A percentile compares a stretch with the other conserved stretches of the same genome.
Evolutionary conservation across 805 yeast species (phyloP).

Genomic region (Komagataella populi): DNA sequence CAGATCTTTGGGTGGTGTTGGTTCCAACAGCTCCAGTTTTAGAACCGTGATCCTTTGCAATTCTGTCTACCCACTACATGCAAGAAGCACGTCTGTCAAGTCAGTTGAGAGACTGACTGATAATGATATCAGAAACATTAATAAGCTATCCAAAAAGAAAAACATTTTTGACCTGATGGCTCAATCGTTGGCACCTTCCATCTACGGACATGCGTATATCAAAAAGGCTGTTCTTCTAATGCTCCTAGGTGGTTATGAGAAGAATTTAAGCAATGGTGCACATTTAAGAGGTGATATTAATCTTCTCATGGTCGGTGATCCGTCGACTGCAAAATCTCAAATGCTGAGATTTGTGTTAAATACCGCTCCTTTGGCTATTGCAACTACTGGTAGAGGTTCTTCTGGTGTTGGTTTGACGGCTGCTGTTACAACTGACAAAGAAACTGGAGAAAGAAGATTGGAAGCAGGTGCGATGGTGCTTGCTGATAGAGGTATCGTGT

Average conservation of each 20-base stretch:
- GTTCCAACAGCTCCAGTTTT: constrained; percentile 51
- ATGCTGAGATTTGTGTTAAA: constrained; percentile 86
- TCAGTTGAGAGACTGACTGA: constrained; percentile 76
- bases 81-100: constrained; percentile 49
- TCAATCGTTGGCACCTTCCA: constrained; percentile 88
- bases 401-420: constrained; percentile 99
- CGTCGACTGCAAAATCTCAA: constrained; percentile 96
- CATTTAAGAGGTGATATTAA: constrained; percentile 98
- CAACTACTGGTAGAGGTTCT: constrained; percentile 98
- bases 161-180: constrained; percentile 70
- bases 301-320: constrained; percentile 94
- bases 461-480: constrained; percentile 99
- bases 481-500: constrained; percentile 94
- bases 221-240: constrained; percentile 83
- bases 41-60: constrained; percentile 77
- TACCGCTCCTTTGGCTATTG: constrained; percentile 91
- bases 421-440: constrained; percentile 92
- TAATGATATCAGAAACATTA: constrained; percentile 75
- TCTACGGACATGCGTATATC: constrained; percentile 84
- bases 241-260: constrained; percentile 90
- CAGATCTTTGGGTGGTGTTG: constrained; percentile 77
- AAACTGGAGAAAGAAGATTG: constrained; percentile 90
- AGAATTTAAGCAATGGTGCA: constrained; percentile 87
- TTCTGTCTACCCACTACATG: constrained; percentile 79
- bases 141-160: constrained; percentile 54